Evolutionary conservation across 108 stramenopile genomes (phyloP).

Genomic region (Mediolabrus comicus): DNA sequence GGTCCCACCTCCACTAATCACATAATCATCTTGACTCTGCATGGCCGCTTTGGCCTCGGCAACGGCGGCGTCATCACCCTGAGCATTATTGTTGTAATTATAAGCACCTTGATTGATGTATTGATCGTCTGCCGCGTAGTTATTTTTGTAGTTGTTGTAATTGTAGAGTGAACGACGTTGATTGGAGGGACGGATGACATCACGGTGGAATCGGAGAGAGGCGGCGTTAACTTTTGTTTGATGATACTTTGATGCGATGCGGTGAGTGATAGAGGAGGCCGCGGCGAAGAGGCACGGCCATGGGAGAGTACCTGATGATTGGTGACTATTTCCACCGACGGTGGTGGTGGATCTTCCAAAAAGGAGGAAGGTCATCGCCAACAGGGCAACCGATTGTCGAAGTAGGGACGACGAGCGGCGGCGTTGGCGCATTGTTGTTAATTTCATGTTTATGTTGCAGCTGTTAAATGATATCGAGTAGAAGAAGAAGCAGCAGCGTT

Average conservation of each 20-base stretch:
- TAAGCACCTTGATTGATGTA: constrained; percentile 8
- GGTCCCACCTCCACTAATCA: constrained; percentile 5
- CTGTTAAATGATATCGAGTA: too few relatives aligned
- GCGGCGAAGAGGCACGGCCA: constrained; percentile 12
- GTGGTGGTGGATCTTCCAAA: not conserved
- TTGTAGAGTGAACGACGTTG: not conserved
- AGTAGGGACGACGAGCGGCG: not conserved
- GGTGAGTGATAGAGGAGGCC: constrained; percentile 16
- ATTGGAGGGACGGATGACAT: not conserved
- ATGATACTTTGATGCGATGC: constrained; percentile 6
- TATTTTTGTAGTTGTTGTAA: not conserved
- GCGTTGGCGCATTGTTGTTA: not conserved
- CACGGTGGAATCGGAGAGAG: not conserved
- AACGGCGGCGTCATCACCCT: constrained; percentile 14
- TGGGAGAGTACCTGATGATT: constrained; percentile 1
- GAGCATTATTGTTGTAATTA: constrained; percentile 9
- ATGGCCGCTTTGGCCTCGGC: constrained; percentile 3
- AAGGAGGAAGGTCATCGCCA: not conserved
- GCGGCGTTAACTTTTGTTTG: not conserved
- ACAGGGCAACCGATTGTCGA: not conserved
- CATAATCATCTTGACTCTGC: constrained; percentile 43
- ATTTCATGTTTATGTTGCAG: not conserved
- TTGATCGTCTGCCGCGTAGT: constrained; percentile 2
- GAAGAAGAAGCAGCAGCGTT: too few relatives aligned
- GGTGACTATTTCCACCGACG: not conserved